Conservation (phyloP, 805 yeast genomes). For the Yamadazyma nakazawae region DNA sequence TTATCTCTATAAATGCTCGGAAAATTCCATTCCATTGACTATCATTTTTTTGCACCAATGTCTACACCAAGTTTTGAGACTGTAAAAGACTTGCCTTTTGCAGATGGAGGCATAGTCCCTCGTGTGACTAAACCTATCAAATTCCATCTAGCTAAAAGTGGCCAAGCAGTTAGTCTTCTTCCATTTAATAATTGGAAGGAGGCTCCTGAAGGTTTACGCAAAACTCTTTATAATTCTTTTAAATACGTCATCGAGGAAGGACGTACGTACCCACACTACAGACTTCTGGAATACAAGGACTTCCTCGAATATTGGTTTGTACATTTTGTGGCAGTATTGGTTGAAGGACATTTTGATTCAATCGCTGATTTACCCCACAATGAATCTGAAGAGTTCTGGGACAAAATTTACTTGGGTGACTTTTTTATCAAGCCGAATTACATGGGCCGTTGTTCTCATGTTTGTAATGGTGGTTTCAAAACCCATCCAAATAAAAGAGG, state of each 20-base stretch:
- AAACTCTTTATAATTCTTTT: constrained; percentile 48
- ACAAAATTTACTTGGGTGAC: constrained; percentile 57
- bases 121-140: constrained; percentile 33
- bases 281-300: constrained; percentile 39
- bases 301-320: constrained; percentile 67
- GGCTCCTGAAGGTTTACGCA: constrained; percentile 50
- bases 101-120: constrained; percentile 22
- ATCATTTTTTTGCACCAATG: not conserved
- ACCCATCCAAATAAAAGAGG: constrained; percentile 64
- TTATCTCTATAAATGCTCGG: no score
- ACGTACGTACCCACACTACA: constrained; percentile 64
- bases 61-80: constrained; percentile 7
- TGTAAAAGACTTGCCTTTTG: constrained; percentile 30
- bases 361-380: constrained; percentile 11
- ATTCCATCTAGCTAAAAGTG: constrained; percentile 38
- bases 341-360: constrained; percentile 34
- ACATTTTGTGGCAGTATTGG: constrained; percentile 60
- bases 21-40: no score
- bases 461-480: constrained; percentile 83
- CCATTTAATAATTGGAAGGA: constrained; percentile 50
- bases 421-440: constrained; percentile 87
- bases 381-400: constrained; percentile 42
- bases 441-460: constrained; percentile 78
- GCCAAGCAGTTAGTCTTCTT: constrained; percentile 50
- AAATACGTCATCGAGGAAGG: constrained; percentile 71